These are phyloP conservation scores for Macrocybe gigantea DNA, from an alignment of 768 basidiomycete species.

Conservation along the genomic window DNA sequence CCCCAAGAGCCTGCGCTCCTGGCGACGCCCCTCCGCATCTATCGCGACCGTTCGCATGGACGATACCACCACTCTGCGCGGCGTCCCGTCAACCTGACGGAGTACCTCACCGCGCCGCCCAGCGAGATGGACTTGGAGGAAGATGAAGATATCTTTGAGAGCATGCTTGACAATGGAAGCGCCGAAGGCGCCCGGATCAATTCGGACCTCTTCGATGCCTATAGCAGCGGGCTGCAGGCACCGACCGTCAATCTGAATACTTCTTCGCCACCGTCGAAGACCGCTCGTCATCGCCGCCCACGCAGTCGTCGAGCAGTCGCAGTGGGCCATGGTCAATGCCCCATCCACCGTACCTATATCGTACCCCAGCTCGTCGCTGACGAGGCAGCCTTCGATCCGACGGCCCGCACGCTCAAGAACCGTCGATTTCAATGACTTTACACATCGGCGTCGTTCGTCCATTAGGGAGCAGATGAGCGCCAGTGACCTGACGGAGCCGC, in stretches of 20 bases:
- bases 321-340: constrained; percentile 28
- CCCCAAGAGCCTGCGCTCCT: constrained; percentile 58
- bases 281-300: constrained; percentile 15
- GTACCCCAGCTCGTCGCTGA: constrained; percentile 24
- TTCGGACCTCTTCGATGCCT: constrained; percentile 62
- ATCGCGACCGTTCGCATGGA: constrained; percentile 32
- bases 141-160: constrained; percentile 59
- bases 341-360: constrained; percentile 9
- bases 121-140: constrained; percentile 58
- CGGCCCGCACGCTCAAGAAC: constrained; percentile 49
- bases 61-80: constrained; percentile 29
- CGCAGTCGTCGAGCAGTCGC: constrained; percentile 17
- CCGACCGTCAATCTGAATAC: no score
- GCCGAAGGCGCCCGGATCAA: constrained; percentile 54
- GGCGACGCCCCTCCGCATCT: constrained; percentile 46
- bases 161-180: constrained; percentile 31
- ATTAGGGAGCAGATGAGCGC: constrained; percentile 28
- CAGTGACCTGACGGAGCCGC: constrained; percentile 22
- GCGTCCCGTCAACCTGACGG: constrained; percentile 37
- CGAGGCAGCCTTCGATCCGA: constrained; percentile 57
- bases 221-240: constrained; percentile 18
- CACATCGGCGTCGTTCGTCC: constrained; percentile 53
- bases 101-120: constrained; percentile 46
- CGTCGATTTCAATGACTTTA: constrained; percentile 71
- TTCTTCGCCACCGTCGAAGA: constrained; percentile 28